phyloP scores from a whole-genome alignment of 306 rosid genomes.

The Benincasa hispida region DNA sequence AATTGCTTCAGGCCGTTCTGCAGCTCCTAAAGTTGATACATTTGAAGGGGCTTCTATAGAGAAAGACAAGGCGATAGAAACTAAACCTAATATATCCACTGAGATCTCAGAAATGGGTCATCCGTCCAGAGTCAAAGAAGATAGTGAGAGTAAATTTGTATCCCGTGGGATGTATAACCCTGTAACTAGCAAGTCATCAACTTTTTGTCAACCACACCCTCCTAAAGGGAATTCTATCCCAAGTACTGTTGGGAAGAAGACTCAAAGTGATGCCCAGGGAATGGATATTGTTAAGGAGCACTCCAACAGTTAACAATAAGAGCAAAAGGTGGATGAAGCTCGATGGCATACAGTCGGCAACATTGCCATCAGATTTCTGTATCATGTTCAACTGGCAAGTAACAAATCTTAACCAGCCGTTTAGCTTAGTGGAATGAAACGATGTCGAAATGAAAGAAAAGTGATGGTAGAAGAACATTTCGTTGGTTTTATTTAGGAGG shows the following conservation, averaged over 20 bases:
- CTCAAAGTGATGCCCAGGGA: constrained; percentile 30
- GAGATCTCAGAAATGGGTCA: constrained; percentile 36
- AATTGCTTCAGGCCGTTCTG: constrained; percentile 66
- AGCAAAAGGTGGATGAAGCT: constrained; percentile 29
- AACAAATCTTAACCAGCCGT: background rate
- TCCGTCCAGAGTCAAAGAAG: constrained; percentile 40
- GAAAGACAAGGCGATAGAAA: constrained; percentile 46
- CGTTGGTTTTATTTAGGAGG: background rate
- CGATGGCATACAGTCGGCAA: background rate
- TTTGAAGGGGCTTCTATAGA: constrained; percentile 37
- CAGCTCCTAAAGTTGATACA: constrained; percentile 50
- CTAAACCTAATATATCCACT: constrained; percentile 31
- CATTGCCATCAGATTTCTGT: background rate
- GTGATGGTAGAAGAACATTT: background rate
- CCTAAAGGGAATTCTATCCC: constrained; percentile 25
- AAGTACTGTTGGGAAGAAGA: constrained; percentile 12
- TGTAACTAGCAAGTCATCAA: constrained; percentile 20
- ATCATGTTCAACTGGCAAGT: background rate
- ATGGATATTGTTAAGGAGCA: constrained; percentile 35
- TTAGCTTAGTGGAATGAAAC: background rate
- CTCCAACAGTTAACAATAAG: constrained; percentile 22
- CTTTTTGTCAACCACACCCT: constrained; percentile 47
- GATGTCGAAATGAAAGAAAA: background rate
- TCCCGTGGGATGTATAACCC: constrained; percentile 22
- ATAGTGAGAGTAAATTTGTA: constrained; percentile 36